Evolutionary conservation across 495 filamentous ascomycete species (phyloP).

Genomic region (Hyaloscypha finlandica): DNA sequence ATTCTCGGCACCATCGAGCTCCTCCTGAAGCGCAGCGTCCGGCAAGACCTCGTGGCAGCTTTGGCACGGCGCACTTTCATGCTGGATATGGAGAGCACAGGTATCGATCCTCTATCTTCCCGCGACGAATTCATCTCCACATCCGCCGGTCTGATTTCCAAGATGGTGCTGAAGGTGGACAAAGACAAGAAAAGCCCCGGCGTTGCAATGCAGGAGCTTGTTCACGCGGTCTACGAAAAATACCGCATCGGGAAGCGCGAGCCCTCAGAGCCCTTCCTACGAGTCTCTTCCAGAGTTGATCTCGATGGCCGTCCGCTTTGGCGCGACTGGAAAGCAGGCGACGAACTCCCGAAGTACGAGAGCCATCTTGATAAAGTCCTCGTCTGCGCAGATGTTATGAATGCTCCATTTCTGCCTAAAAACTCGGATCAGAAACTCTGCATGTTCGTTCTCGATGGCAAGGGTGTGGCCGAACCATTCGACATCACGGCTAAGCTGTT

Average conservation of each 20-base stretch:
- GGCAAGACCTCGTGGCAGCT: neutral
- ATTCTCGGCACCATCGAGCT: neutral
- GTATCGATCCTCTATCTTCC: too few species aligned
- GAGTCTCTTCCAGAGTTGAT: neutral
- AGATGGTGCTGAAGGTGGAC: neutral
- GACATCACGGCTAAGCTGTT: neutral
- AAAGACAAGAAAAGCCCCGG: conserved; percentile 1
- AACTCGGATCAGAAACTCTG: neutral
- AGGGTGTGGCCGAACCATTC: neutral
- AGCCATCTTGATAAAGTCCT: neutral
- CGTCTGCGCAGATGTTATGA: neutral
- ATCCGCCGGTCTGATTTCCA: neutral
- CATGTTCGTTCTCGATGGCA: neutral
- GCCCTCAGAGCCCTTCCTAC: neutral
- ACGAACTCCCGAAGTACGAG: neutral
- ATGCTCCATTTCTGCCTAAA: neutral
- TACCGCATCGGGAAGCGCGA: conserved; percentile 4
- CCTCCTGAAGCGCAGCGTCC: neutral
- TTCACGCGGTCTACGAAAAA: neutral
- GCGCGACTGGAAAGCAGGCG: neutral
- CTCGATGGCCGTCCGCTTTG: neutral
- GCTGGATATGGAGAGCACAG: neutral
- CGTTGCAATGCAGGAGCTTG: neutral
- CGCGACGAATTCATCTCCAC: too few species aligned
- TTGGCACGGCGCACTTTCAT: neutral